phyloP scores from a whole-genome alignment of 495 filamentous ascomycete species.

The Geopyxis carbonaria region DNA sequence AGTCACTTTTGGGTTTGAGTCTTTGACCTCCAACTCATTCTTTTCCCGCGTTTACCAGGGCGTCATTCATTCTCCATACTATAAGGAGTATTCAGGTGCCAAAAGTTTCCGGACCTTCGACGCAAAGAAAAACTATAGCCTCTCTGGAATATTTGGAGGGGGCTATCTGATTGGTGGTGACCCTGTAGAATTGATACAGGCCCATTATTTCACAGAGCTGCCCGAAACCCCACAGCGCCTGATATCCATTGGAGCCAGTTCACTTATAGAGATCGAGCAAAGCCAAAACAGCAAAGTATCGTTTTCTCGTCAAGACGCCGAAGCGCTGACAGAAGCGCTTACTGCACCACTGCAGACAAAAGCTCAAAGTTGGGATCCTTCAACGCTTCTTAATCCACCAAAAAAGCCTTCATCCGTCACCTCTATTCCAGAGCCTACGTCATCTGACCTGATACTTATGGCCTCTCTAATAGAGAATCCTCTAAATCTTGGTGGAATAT shows the following conservation, averaged over 20 bases:
- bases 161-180: slow-evolving; percentile 20
- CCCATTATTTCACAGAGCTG: slow-evolving; percentile 10
- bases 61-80: slow-evolving; percentile 19
- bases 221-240: too few species aligned
- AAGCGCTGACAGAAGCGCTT: too few species aligned
- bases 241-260: too few species aligned
- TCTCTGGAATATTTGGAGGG: slow-evolving; percentile 19
- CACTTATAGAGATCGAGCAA: too few species aligned
- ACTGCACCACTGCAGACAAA: slow-evolving; percentile 7
- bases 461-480: slow-evolving; percentile 35
- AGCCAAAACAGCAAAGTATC: too few species aligned
- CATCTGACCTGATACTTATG: slow-evolving; percentile 29
- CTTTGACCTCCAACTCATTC: slow-evolving; percentile 8
- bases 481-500: slow-evolving; percentile 34
- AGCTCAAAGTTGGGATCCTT: neutral
- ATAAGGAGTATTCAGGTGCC: slow-evolving; percentile 9
- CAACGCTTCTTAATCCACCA: neutral
- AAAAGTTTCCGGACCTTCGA: slow-evolving; percentile 20
- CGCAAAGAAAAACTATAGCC: slow-evolving; percentile 12
- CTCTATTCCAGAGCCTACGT: too few species aligned
- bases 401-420: neutral
- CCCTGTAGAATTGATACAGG: slow-evolving; percentile 9
- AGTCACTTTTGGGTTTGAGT: neutral
- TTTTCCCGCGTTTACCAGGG: slow-evolving; percentile 13
- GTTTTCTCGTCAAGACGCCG: too few species aligned